Percentiles rank a stretch among this genome's conserved stretches.
These are phyloP conservation scores for Galerina sulciceps DNA, from an alignment of 768 basidiomycete genomes.

Conservation along the genomic window DNA sequence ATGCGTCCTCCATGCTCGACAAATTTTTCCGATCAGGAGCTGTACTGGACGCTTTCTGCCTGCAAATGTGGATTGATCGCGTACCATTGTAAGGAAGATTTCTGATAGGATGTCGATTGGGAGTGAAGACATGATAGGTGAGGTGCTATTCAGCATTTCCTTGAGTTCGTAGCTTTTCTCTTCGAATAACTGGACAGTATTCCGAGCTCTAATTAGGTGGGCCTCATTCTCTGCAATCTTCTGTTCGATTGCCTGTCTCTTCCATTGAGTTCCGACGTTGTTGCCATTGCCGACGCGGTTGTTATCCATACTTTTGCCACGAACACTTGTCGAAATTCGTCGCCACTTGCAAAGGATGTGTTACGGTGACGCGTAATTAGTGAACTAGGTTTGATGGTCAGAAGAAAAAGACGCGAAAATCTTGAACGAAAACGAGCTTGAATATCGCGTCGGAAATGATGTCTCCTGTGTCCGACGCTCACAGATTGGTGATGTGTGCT, in stretches of 20 bases:
- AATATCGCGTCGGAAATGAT: too few species aligned
- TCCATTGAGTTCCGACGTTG: neutral
- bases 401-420: too few species aligned
- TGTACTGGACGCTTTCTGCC: neutral
- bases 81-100: neutral
- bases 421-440: too few species aligned
- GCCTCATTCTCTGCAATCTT: constrained; percentile 1
- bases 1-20: neutral
- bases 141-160: neutral
- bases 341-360: too few species aligned
- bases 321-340: too few species aligned
- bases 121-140: neutral
- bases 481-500: too few species aligned
- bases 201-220: neutral
- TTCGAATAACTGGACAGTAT: neutral
- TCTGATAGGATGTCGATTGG: neutral
- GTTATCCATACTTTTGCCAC: too few species aligned
- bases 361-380: too few species aligned
- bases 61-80: neutral
- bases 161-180: neutral
- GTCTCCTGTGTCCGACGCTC: too few species aligned
- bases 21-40: neutral
- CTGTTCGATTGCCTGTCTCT: neutral
- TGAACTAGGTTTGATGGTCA: too few species aligned
- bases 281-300: too few species aligned